Percentiles rank a stretch among this genome's conserved stretches.
Evolutionary conservation across 148 eudicot species (phyloP).

Genomic region (Rhododendron henanense): DNA sequence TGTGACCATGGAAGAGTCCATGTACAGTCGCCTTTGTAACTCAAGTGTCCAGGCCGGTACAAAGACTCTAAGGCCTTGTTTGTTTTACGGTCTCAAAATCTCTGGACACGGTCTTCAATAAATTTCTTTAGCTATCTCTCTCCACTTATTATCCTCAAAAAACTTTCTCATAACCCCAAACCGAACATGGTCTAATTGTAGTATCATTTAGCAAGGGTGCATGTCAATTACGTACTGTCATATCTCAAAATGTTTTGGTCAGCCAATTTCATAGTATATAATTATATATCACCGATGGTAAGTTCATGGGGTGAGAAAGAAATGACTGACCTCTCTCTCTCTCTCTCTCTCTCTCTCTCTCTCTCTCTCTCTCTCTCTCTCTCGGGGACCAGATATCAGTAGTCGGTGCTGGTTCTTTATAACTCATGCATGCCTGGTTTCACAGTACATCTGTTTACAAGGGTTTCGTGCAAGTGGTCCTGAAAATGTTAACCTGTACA

Average conservation of each 20-base stretch:
- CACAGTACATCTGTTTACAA: conserved; percentile 28
- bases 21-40: no score
- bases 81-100: no score
- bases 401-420: conserved; percentile 46
- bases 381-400: conserved; percentile 20
- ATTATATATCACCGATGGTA: background rate
- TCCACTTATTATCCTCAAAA: no score
- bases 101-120: no score
- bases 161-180: no score
- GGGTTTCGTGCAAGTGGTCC: background rate
- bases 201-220: background rate
- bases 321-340: background rate
- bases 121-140: no score
- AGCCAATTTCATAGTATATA: background rate
- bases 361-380: background rate
- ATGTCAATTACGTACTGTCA: no score
- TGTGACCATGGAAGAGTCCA: no score
- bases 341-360: background rate
- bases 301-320: background rate
- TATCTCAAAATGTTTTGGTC: background rate
- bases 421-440: conserved; percentile 36
- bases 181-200: no score
- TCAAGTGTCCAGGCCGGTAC: no score
- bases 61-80: no score
- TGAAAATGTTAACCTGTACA: no score